Evolutionary conservation across 805 yeast species (phyloP).

Genomic region (Candida awuae): DNA sequence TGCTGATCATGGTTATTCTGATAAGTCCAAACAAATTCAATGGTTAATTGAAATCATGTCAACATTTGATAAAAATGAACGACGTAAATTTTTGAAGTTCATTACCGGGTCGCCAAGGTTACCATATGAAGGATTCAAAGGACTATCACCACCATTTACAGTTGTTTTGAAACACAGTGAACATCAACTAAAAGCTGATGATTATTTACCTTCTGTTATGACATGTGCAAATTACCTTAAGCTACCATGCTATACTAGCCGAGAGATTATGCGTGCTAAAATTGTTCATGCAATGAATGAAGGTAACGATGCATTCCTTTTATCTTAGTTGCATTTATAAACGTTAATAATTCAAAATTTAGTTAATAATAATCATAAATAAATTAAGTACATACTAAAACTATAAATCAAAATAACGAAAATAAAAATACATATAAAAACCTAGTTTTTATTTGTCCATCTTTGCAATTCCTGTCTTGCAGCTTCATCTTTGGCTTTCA

Average conservation of each 20-base stretch:
- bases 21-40: slow-evolving; percentile 57
- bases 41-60: slow-evolving; percentile 56
- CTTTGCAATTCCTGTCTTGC: slow-evolving; percentile 16
- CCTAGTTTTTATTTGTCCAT: slow-evolving; percentile 9
- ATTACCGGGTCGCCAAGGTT: slow-evolving; percentile 88
- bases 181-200: slow-evolving; percentile 58
- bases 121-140: slow-evolving; percentile 90
- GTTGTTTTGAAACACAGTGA: slow-evolving; percentile 83
- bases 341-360: neutral
- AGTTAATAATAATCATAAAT: neutral
- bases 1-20: slow-evolving; percentile 86
- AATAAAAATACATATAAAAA: neutral
- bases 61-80: slow-evolving; percentile 44
- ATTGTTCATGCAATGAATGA: slow-evolving; percentile 69
- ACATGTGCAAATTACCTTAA: slow-evolving; percentile 94
- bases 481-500: slow-evolving; percentile 17
- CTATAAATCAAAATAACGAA: neutral
- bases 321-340: slow-evolving; percentile 41
- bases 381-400: neutral
- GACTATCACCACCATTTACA: slow-evolving; percentile 73
- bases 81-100: slow-evolving; percentile 73
- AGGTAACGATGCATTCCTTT: slow-evolving; percentile 80
- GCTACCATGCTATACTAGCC: slow-evolving; percentile 70
- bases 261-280: slow-evolving; percentile 49
- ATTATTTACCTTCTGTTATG: slow-evolving; percentile 93